Evolutionary conservation across 164 flowering plant species (phyloP), one percentile per base, ranked within the genome.

Genomic region (Protea cynaroides): DNA sequence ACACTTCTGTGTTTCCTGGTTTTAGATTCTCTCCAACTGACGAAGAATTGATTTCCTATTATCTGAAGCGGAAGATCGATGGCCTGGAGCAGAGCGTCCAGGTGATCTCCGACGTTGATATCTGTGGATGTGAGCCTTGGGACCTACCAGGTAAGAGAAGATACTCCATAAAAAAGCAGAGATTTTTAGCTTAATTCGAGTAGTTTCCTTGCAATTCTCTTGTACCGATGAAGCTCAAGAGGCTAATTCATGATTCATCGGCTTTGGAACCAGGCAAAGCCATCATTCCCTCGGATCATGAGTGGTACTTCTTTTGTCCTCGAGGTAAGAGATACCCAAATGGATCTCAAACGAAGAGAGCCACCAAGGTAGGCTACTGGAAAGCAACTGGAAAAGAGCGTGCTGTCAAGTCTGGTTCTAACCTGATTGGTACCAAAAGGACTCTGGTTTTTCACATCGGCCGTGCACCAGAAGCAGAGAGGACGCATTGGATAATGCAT

Each of bases 401-500:
- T 7, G 74, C 69, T 67, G 90, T 89, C 14, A 89, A 83, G 69
- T 74, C 89, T 2, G 82, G 81, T 50, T 51, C 82, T 2, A 71
- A 21, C 44, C 34, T 83, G 7, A 84, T 87, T 53, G 96, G 96
- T n/a, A 83, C 91, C 3, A 89, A 89, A 69, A 79, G 96, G 74
- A 87, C 93, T 53, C 74, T 89, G 15, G 96, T 89, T n/a, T 89
- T 87, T 70, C 91, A 89, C 71, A 54, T 65, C 3, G 96, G 96
- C 8, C 91, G 93, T 40, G 93, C 96, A 1, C 96, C 96, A 0
- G 87, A 82, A 74, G 96, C 91, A 21, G 86, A 84, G 64, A 75
- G 96, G 58, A 89, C 96, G 0, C 88, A 84, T 58, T 89, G 96
- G 96, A 84, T 89, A 62, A 87, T 89, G 91, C 93, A 89, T 25